A percentile compares a stretch with the other conserved stretches of the same genome.
Conservation (phyloP, 2,329 filamentous ascomycete species). For the Fusarium scirpi region DNA sequence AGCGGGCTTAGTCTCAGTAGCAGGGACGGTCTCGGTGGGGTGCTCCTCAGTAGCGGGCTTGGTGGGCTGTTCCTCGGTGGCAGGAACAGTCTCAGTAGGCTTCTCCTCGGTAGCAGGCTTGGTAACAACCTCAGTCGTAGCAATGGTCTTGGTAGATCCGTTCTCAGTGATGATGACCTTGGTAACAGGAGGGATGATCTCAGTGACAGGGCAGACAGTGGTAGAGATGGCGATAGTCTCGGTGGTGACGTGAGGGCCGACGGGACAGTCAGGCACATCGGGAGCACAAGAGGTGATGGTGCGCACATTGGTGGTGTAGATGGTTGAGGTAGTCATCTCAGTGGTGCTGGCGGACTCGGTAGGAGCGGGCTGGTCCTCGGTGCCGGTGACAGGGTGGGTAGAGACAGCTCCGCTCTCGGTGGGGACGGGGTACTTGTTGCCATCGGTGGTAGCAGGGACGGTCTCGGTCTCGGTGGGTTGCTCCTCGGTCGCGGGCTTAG, state of each 20-base stretch:
- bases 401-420: not conserved
- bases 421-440: not conserved
- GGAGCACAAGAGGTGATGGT: conserved; percentile 31
- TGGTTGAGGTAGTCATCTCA: conserved; percentile 10
- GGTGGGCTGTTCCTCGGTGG: not conserved
- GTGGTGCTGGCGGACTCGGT: conserved; percentile 28
- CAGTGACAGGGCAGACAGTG: conserved; percentile 19
- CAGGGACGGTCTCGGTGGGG: conserved; percentile 5
- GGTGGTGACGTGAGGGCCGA: conserved; percentile 23
- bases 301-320: conserved; percentile 31
- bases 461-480: conserved; percentile 6
- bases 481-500: conserved; percentile 5
- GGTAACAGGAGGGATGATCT: not conserved
- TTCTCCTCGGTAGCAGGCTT: not conserved
- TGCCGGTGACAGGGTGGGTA: not conserved
- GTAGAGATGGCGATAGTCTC: conserved; percentile 28
- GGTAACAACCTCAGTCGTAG: not conserved
- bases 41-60: conserved; percentile 4
- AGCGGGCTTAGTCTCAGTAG: conserved; percentile 10
- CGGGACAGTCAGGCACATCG: conserved; percentile 14
- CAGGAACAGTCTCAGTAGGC: not conserved
- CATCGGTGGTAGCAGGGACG: not conserved
- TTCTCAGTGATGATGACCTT: conserved; percentile 1
- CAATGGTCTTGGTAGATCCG: conserved; percentile 7
- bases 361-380: conserved; percentile 10